Conservation (phyloP, 2,329 filamentous ascomycete genomes). For the Chaetomium olivaceum region DNA sequence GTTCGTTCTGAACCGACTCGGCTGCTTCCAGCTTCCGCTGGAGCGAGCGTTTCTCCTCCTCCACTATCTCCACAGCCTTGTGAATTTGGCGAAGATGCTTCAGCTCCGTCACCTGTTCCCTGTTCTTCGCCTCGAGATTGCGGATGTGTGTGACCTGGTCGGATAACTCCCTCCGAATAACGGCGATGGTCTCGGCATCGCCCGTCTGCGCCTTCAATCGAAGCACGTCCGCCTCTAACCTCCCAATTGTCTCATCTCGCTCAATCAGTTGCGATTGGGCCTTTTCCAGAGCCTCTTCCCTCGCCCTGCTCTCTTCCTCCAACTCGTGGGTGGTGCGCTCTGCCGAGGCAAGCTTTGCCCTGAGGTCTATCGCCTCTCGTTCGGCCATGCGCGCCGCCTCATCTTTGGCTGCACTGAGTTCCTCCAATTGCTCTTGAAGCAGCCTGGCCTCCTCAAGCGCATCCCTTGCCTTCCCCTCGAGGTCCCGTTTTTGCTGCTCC, state of each 20-base stretch:
- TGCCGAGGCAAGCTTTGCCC: slow-evolving; percentile 51
- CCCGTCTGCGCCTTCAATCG: slow-evolving; percentile 82
- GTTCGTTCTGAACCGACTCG: slow-evolving; percentile 70
- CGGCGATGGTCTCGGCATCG: slow-evolving; percentile 79
- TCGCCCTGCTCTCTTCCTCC: slow-evolving; percentile 57
- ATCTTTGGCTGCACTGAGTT: slow-evolving; percentile 62
- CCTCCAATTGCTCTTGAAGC: slow-evolving; percentile 79
- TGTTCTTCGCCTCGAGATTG: slow-evolving; percentile 74
- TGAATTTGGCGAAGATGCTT: slow-evolving; percentile 78
- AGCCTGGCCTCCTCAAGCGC: slow-evolving; percentile 70
- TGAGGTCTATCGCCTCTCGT: slow-evolving; percentile 55
- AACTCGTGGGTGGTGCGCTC: slow-evolving; percentile 57
- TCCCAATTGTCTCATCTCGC: slow-evolving; percentile 69
- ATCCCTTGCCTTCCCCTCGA: slow-evolving; percentile 70
- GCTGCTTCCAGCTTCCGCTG: slow-evolving; percentile 76
- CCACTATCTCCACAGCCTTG: slow-evolving; percentile 88
- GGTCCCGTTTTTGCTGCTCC: slow-evolving; percentile 60
- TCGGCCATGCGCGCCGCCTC: slow-evolving; percentile 67
- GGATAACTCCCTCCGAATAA: slow-evolving; percentile 84
- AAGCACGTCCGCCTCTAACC: slow-evolving; percentile 80
- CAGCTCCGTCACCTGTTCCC: slow-evolving; percentile 77
- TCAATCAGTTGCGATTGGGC: slow-evolving; percentile 67
- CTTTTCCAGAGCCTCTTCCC: slow-evolving; percentile 57
- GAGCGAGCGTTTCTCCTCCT: slow-evolving; percentile 88
- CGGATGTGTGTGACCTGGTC: slow-evolving; percentile 93